Conservation (phyloP, 192 early-diverging fungal genomes). For the Chytriomyces sp. region DNA sequence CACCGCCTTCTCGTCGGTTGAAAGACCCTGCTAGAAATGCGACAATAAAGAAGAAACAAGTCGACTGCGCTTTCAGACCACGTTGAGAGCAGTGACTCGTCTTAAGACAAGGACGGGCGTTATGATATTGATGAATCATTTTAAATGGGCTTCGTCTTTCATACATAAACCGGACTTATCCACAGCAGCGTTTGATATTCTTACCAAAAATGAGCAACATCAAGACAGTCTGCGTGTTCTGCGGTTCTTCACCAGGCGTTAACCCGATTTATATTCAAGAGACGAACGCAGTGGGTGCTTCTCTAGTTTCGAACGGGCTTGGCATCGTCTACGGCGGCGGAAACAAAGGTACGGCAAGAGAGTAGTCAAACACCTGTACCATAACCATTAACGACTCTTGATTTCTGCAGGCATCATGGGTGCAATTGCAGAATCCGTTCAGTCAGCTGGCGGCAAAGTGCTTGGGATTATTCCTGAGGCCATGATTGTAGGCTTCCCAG, state of each 20-base stretch:
- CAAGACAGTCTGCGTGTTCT: conserved; percentile 57
- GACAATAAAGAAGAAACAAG: too few species aligned
- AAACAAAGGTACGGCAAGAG: not conserved
- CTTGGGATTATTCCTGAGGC: conserved; percentile 79
- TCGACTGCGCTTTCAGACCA: too few species aligned
- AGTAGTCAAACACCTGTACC: not conserved
- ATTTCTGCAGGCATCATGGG: conserved; percentile 76
- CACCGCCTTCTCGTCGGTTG: too few species aligned
- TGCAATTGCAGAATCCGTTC: conserved; percentile 69
- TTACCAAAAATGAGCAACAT: not conserved
- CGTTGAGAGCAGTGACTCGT: too few species aligned
- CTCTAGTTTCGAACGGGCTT: conserved; percentile 19
- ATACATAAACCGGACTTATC: too few species aligned
- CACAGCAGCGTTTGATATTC: too few species aligned
- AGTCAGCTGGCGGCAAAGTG: conserved; percentile 63
- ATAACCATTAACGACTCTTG: conserved; percentile 60
- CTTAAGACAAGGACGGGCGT: too few species aligned
- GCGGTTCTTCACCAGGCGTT: conserved; percentile 43
- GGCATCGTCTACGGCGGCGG: conserved; percentile 54
- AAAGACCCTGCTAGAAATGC: too few species aligned
- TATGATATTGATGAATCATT: too few species aligned
- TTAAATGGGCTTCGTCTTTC: too few species aligned
- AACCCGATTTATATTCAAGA: conserved; percentile 31
- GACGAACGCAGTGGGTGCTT: conserved; percentile 32
- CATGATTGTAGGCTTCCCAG: conserved; percentile 41